Evolutionary conservation across 345 rosid species (phyloP), one percentile per base, ranked within the genome.

Genomic region (Leavenworthia alabamica): DNA sequence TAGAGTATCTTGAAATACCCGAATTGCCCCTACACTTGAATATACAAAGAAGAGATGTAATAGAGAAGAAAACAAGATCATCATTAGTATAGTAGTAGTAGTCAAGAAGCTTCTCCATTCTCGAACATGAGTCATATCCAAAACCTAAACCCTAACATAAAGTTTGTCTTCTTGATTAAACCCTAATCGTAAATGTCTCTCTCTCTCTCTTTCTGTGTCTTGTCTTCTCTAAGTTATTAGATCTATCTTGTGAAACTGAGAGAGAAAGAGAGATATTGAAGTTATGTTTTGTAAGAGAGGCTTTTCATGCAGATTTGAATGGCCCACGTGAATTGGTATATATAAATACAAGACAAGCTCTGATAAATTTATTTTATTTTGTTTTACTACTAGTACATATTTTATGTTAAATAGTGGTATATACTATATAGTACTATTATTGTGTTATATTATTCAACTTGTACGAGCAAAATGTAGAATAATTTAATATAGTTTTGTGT

Each of bases 11-110:
- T 71, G 70, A 46, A 75, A 58, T 41, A 76, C 32, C 75, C 89
- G 60, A 16, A 73, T 67, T 12, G 92, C 96, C 44, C 68, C 83
- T n/a, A 73, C 83, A 2, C 39, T n/a, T 2, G 75, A 41, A 43
- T 41, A 64, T 26, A 56, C 27, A 41, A 29, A 48, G 15, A 56
- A 20, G 39, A 49, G 24, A 48, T 64, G 60, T 42, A 64, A 55
- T 14, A 58, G 42, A 17, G 49, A 64, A 64, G 71, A 71, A 57
- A 71, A 36, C 16, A 71, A 64, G 43, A 71, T 32, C 20, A 51
- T 7, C 56, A 58, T 64, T 7, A 58, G 11, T 14, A 64, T 36
- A 27, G 66, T 54, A 35, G n/a, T n/a, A n/a, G 59, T 12, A 19
- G 43, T 54, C 6, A 54, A 42, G 17, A 44, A 57, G 48, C 75